Base-by-base conservation (phyloP, 176 grass and related monocot species). In the Phragmites australis region DNA sequence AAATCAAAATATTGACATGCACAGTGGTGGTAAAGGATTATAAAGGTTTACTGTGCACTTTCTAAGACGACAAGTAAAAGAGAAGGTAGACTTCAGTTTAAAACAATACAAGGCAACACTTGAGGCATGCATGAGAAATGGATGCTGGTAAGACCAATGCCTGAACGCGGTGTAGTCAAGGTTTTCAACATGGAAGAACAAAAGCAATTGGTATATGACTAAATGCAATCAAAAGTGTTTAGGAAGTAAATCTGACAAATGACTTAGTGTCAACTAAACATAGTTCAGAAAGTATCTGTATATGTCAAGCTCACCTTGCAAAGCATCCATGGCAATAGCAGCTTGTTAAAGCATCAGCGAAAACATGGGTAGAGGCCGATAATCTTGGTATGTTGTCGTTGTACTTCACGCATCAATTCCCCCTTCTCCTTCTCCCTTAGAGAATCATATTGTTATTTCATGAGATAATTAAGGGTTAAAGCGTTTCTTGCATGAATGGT, bases 241-340 rank as follows among this genome's bases (percentile, higher is more conserved):
- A 7, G 15, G 10, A 77, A 62, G 31, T 19, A 74, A 84, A 53
- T 77, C 10, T 64, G 49, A 74, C 5, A 45, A 52, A 72, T 51
- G 18, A 72, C 5, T 74, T 64, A 49, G 54, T 43, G 6, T 65
- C 58, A 74, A 79, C 44, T 19, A 21, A 74, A 57, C 37, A 85
- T 51, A 85, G 41, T 57, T 55, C 52, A 71, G 2, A 1, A 60
- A 65, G 17, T 43, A 58, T 74, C 30, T 16, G 50, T 59, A 52
- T 40, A 45, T 73, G 19, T 25, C 75, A 65, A 46, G 65, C 64
- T 81, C 66, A 94, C 92, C 92, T 94, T 94, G 92, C 86, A 94
- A 88, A 78, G 92, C 92, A 43, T 94, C 92, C 82, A 94, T 68
- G 34, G 92, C 83, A 84, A 94, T 69, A 68, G 92, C 82, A 86